Percentiles rank a stretch among this genome's conserved stretches.
Evolutionary conservation across 257 asterid species (phyloP).

Genomic region (Plantago ovata): DNA sequence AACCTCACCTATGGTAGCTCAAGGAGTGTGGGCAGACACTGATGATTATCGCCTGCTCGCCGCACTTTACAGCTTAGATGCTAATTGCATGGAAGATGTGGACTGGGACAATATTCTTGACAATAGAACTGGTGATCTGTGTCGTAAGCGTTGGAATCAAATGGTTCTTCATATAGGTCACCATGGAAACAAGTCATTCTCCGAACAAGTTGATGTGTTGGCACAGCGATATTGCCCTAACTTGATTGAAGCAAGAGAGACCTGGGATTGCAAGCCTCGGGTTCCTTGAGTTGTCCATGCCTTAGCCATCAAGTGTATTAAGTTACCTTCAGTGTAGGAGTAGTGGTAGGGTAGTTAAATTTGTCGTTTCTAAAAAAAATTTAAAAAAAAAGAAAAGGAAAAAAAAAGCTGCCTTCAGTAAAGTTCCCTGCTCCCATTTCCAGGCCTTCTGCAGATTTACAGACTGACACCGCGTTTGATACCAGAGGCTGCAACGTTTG

Average conservation of each 20-base stretch:
- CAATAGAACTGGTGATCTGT: constrained; percentile 38
- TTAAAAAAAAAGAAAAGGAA: too few species aligned
- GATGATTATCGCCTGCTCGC: constrained; percentile 44
- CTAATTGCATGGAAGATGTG: constrained; percentile 55
- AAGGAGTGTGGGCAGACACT: constrained; percentile 45
- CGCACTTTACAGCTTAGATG: constrained; percentile 39
- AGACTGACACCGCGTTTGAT: too few species aligned
- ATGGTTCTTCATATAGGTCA: constrained; percentile 50
- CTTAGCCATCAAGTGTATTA: background rate
- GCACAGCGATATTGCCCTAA: constrained; percentile 46
- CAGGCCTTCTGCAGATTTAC: too few species aligned
- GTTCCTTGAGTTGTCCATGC: constrained; percentile 26
- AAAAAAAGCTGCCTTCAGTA: too few species aligned
- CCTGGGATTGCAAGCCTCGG: constrained; percentile 51
- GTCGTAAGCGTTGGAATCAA: constrained; percentile 52
- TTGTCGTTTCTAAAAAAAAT: too few species aligned
- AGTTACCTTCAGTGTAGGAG: too few species aligned
- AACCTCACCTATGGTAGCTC: constrained; percentile 45
- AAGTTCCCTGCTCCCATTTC: too few species aligned
- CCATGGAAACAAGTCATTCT: constrained; percentile 37
- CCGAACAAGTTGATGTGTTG: constrained; percentile 53
- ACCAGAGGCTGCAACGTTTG: too few species aligned
- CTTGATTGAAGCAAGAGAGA: constrained; percentile 47
- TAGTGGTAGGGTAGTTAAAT: too few species aligned
- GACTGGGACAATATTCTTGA: constrained; percentile 54